Percentiles rank a stretch among this genome's conserved stretches.
phyloP scores from a whole-genome alignment of 352 stramenopile genomes.

The Pythium pectinolyticum region DNA sequence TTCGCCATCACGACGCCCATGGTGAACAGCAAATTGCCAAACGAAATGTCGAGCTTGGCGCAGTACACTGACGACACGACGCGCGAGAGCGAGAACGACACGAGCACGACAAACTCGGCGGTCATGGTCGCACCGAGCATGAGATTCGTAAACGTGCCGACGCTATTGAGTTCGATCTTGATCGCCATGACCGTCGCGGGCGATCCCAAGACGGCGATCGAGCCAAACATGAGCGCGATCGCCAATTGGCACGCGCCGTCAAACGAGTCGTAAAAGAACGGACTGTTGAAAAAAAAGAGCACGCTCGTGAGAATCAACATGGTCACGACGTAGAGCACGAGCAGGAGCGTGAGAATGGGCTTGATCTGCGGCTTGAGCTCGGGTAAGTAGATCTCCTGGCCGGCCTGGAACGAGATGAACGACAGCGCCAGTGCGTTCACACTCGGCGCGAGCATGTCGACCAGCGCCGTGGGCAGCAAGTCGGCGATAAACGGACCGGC shows the following conservation, averaged over 20 bases:
- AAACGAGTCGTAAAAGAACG: conserved; percentile 68
- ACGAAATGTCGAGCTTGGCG: conserved; percentile 47
- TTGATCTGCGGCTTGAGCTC: conserved; percentile 66
- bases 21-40: conserved; percentile 58
- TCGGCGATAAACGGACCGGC: conserved; percentile 58
- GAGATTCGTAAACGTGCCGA: conserved; percentile 71
- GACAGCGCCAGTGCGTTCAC: conserved; percentile 65
- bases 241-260: conserved; percentile 52
- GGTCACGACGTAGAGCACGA: conserved; percentile 52
- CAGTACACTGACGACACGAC: conserved; percentile 68
- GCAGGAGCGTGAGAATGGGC: conserved; percentile 51
- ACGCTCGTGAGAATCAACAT: conserved; percentile 56
- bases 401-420: conserved; percentile 80
- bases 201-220: conserved; percentile 66
- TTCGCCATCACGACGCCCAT: conserved; percentile 56
- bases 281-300: conserved; percentile 38
- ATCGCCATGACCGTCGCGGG: conserved; percentile 74
- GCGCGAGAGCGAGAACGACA: conserved; percentile 67
- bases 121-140: conserved; percentile 73
- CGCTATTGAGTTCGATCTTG: conserved; percentile 77
- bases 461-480: conserved; percentile 37
- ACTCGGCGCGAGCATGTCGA: conserved; percentile 48
- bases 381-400: conserved; percentile 72
- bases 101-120: conserved; percentile 68
- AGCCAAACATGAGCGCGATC: conserved; percentile 73